Evolutionary conservation across 2,329 filamentous ascomycete species (phyloP).

Genomic region (Diaporthe aspalathi): DNA sequence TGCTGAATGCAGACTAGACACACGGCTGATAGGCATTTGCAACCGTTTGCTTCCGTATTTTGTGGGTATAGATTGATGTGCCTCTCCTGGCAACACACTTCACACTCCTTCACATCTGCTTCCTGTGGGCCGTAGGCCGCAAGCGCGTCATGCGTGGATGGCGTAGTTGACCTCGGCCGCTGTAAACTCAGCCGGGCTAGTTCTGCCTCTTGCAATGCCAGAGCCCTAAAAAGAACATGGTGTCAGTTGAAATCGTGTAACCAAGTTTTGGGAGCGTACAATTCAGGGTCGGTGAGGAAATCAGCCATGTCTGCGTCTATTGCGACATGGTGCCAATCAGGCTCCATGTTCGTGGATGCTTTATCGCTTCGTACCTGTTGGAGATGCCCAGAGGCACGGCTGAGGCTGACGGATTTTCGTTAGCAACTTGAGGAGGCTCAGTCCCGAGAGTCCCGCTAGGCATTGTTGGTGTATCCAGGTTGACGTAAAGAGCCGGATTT

Average conservation of each 20-base stretch:
- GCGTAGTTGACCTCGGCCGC: not conserved
- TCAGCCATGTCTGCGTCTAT: not conserved
- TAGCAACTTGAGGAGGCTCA: too few relatives aligned
- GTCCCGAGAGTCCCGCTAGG: not conserved
- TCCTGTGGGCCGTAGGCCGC: not conserved
- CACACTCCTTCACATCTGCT: conserved; percentile 5
- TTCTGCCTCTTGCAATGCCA: conserved; percentile 5
- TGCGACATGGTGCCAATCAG: not conserved
- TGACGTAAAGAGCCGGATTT: too few relatives aligned
- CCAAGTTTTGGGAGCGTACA: not conserved
- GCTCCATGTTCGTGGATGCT: not conserved
- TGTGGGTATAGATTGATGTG: conserved; percentile 18
- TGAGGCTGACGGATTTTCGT: too few relatives aligned
- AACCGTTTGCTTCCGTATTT: not conserved
- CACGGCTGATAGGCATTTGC: conserved; percentile 22
- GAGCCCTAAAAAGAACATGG: not conserved
- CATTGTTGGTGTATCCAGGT: not conserved
- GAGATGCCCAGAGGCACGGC: not conserved
- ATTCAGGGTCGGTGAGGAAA: conserved; percentile 15
- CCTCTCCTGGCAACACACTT: conserved; percentile 16
- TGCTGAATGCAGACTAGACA: conserved; percentile 24
- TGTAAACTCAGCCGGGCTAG: not conserved
- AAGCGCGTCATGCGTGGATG: not conserved
- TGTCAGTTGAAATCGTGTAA: not conserved
- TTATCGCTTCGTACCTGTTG: not conserved